phyloP scores from a whole-genome alignment of 2,329 filamentous ascomycete genomes.

The Emydomyces testavorans region DNA sequence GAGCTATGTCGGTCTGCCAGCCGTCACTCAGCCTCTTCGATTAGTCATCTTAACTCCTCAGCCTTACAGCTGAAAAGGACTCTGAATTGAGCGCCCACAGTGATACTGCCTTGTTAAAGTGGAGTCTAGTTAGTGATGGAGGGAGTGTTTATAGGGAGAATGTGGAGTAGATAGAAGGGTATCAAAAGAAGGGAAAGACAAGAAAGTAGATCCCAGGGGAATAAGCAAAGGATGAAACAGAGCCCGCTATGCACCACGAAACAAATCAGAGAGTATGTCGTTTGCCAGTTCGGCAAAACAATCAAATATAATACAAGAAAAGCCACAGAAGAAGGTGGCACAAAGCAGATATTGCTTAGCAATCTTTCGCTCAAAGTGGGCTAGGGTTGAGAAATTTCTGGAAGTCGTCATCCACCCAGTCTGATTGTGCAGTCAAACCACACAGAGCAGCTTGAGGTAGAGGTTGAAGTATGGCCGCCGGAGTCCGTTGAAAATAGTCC shows the following conservation, averaged over 20 bases:
- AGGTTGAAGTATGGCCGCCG: neutral
- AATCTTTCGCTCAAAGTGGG: constrained; percentile 19
- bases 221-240: neutral
- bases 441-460: neutral
- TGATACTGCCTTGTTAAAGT: no score
- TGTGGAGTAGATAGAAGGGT: no score
- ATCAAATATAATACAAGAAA: neutral
- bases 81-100: no score
- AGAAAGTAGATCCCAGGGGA: neutral
- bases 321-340: no score
- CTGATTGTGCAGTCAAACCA: constrained; percentile 1
- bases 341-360: no score
- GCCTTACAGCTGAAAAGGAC: no score
- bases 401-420: constrained; percentile 30
- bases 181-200: neutral
- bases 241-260: constrained; percentile 2
- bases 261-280: neutral
- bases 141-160: no score
- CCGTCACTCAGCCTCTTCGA: no score
- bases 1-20: no score
- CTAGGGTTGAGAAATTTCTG: constrained; percentile 33
- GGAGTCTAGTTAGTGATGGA: no score
- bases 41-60: no score
- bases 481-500: constrained; percentile 3
- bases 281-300: neutral